Evolutionary conservation across 257 asterid species (phyloP).

Genomic region (Jacaranda mimosifolia): DNA sequence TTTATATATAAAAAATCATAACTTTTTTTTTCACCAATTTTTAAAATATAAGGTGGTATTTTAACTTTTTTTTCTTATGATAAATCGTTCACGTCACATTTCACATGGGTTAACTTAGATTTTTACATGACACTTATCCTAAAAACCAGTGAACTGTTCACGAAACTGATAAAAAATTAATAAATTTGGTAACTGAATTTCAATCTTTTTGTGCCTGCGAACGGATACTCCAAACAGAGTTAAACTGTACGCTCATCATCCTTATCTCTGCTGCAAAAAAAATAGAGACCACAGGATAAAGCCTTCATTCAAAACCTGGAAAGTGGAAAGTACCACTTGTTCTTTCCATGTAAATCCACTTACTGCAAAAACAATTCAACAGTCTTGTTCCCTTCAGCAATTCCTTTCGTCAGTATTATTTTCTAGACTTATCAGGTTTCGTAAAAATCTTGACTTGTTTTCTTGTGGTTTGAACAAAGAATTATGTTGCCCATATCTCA

Average conservation of each 20-base stretch:
- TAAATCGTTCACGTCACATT: no score
- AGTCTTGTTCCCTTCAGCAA: not conserved
- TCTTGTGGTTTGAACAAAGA: conserved; percentile 1
- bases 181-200: no score
- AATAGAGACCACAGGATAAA: not conserved
- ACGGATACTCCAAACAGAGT: not conserved
- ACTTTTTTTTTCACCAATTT: no score
- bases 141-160: not conserved
- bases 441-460: not conserved
- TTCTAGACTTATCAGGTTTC: not conserved
- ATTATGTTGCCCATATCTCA: not conserved
- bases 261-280: not conserved
- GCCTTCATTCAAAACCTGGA: not conserved
- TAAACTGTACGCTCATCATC: not conserved
- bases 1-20: no score
- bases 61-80: no score
- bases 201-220: not conserved
- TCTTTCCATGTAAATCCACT: not conserved
- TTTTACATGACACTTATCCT: conserved; percentile 6
- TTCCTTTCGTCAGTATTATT: not conserved
- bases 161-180: not conserved
- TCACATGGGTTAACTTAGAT: no score
- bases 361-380: not conserved
- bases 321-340: not conserved
- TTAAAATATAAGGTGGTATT: no score